These are phyloP conservation scores for Podila epicladia DNA, from an alignment of 192 early-diverging fungal species.

Conservation along the genomic window DNA sequence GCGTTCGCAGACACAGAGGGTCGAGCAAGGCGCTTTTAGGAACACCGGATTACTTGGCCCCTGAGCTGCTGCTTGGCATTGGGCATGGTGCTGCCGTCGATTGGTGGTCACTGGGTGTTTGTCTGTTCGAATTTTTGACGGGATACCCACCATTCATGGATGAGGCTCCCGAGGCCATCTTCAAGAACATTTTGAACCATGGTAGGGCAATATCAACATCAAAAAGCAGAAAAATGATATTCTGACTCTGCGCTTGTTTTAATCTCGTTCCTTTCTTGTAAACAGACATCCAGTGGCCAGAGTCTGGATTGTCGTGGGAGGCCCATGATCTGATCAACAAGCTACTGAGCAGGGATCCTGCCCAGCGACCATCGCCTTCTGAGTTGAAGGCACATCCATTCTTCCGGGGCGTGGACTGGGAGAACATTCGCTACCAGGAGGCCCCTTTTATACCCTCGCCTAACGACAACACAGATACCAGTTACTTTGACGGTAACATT, in stretches of 20 bases:
- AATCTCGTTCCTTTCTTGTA: not conserved
- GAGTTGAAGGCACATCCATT: constrained; percentile 78
- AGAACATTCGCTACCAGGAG: constrained; percentile 74
- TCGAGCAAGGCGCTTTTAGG: constrained; percentile 72
- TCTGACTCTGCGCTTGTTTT: not conserved
- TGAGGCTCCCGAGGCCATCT: constrained; percentile 86
- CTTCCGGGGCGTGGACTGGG: constrained; percentile 82
- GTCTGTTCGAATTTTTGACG: constrained; percentile 88
- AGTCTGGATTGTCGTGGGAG: constrained; percentile 65
- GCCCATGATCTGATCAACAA: constrained; percentile 78
- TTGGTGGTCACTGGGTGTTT: constrained; percentile 96
- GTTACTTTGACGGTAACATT: constrained; percentile 85
- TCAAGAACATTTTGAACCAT: constrained; percentile 86
- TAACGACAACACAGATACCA: constrained; percentile 85
- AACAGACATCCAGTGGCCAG: constrained; percentile 73
- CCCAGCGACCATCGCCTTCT: constrained; percentile 67
- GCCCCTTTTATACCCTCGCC: constrained; percentile 89
- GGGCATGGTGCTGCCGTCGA: constrained; percentile 89
- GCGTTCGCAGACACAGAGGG: constrained; percentile 41
- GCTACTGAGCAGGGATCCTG: constrained; percentile 79
- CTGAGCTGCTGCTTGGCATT: constrained; percentile 89
- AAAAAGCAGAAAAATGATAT: not conserved
- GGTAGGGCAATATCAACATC: constrained; percentile 19
- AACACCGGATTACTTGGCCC: constrained; percentile 95
- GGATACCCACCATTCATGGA: constrained; percentile 94